Evolutionary conservation across 306 rosid species (phyloP).

Genomic region (Quercus cerris): DNA sequence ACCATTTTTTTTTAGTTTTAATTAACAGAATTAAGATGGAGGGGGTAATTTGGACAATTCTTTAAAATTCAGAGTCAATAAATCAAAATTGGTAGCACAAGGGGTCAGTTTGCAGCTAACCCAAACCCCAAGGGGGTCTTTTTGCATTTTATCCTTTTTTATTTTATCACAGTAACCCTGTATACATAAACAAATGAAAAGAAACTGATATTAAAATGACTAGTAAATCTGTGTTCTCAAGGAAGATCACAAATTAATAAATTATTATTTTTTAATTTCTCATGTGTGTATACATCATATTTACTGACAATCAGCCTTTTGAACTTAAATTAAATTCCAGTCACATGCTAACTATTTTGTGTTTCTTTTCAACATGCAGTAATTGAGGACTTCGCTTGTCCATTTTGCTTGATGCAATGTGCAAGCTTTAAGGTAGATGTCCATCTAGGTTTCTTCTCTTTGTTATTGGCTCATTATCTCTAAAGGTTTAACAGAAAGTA

Average conservation of each 20-base stretch:
- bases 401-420: slow-evolving; percentile 92
- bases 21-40: no score
- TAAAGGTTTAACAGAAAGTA: slow-evolving; percentile 11
- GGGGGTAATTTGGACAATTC: no score
- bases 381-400: slow-evolving; percentile 87
- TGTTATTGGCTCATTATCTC: slow-evolving; percentile 6
- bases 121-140: no score
- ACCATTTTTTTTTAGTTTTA: no score
- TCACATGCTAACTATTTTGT: background rate
- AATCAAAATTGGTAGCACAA: no score
- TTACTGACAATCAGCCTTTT: background rate
- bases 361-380: slow-evolving; percentile 52
- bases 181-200: background rate
- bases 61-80: no score
- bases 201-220: background rate
- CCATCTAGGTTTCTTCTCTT: slow-evolving; percentile 10
- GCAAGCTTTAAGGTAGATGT: slow-evolving; percentile 81
- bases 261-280: background rate
- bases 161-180: background rate
- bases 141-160: background rate
- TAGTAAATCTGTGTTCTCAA: background rate
- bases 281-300: background rate
- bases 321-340: background rate
- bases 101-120: no score
- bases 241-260: no score